These are phyloP conservation scores for Neofusicoccum umdonicola DNA, from an alignment of 2,329 filamentous ascomycete genomes.

Conservation along the genomic window DNA sequence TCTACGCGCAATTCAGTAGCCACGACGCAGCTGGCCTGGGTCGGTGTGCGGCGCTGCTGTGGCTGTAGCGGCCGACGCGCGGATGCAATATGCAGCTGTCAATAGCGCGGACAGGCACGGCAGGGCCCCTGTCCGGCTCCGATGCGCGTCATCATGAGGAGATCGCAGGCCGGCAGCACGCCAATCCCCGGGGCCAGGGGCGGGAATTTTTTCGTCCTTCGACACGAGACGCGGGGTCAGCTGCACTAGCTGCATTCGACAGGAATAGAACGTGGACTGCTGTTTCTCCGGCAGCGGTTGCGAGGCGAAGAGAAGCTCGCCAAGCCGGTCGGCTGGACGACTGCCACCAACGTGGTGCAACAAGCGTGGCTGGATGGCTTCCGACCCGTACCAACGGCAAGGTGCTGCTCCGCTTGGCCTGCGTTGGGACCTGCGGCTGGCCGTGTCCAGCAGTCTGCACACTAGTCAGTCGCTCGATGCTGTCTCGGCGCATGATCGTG, in stretches of 20 bases:
- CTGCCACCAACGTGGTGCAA: conserved; percentile 10
- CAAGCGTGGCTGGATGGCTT: conserved; percentile 3
- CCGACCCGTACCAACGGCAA: conserved; percentile 9
- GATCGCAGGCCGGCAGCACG: background rate
- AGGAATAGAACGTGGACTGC: background rate
- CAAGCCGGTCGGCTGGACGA: background rate
- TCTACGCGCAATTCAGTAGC: background rate
- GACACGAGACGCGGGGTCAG: background rate
- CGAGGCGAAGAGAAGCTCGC: background rate
- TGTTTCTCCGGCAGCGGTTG: background rate
- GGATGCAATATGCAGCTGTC: conserved; percentile 6
- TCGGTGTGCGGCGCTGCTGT: background rate
- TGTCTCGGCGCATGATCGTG: conserved; percentile 13
- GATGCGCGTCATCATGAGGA: conserved; percentile 13
- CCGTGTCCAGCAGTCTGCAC: background rate
- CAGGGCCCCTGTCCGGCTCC: background rate
- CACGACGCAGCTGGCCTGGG: background rate
- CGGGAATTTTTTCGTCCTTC: background rate
- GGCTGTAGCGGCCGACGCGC: background rate
- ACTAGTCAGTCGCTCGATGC: background rate
- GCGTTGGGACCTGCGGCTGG: background rate
- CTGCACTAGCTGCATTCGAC: background rate
- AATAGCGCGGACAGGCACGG: background rate
- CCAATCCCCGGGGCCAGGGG: background rate
- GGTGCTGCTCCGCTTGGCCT: background rate